Conservation (phyloP, 2,329 filamentous ascomycete species). For the Triangularia setosa region DNA sequence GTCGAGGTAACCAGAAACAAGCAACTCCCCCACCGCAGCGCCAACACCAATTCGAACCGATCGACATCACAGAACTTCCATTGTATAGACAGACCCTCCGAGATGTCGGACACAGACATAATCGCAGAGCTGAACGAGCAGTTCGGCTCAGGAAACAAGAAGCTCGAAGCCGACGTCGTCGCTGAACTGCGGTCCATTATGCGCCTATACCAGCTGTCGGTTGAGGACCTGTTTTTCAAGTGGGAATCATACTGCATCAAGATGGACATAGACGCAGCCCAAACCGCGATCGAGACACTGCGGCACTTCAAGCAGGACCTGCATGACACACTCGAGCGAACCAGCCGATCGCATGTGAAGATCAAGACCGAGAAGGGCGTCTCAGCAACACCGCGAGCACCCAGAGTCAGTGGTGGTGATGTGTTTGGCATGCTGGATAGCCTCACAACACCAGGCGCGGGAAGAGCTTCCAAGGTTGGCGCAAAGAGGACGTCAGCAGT, state of each 20-base stretch:
- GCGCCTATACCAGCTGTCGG: conserved; percentile 72
- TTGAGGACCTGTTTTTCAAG: conserved; percentile 93
- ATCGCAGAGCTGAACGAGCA: conserved; percentile 41
- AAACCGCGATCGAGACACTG: conserved; percentile 65
- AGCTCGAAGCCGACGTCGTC: conserved; percentile 72
- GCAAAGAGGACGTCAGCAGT: conserved; percentile 44
- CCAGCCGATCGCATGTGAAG: conserved; percentile 58
- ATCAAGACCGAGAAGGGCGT: conserved; percentile 60
- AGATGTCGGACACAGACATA: conserved; percentile 37
- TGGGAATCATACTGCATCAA: conserved; percentile 98
- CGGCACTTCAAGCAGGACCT: conserved; percentile 81
- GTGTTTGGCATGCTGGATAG: conserved; percentile 82
- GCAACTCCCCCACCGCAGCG: background rate
- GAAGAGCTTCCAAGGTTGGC: conserved; percentile 37
- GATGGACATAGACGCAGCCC: conserved; percentile 78
- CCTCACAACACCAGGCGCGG: conserved; percentile 54
- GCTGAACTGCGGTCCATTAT: conserved; percentile 82
- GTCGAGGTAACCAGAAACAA: background rate
- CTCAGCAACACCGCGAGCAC: conserved; percentile 59
- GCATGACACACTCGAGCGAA: conserved; percentile 77
- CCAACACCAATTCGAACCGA: background rate
- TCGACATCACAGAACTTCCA: background rate
- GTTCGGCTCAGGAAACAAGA: conserved; percentile 54
- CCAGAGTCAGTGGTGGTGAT: conserved; percentile 51
- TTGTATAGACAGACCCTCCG: background rate